Evolutionary conservation across 768 basidiomycete genomes (phyloP).

Genomic region (Tulasnella calospora): DNA sequence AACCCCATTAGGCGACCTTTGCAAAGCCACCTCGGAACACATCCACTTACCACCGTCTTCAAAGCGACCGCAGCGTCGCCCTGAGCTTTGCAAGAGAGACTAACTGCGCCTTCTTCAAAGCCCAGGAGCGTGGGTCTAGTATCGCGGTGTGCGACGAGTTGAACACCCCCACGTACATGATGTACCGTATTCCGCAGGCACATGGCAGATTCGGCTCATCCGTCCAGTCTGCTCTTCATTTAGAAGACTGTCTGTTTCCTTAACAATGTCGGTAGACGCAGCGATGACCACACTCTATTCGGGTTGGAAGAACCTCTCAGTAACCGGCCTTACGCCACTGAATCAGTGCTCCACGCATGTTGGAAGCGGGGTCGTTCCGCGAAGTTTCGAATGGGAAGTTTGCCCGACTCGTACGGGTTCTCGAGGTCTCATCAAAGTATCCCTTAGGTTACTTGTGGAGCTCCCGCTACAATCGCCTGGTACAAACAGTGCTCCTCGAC

Average conservation of each 20-base stretch:
- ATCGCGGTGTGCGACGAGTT: no score
- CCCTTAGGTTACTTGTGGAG: not conserved
- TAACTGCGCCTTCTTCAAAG: not conserved
- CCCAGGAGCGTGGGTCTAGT: no score
- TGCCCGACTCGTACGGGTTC: not conserved
- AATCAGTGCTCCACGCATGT: not conserved
- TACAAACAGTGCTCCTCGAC: not conserved
- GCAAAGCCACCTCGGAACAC: conserved; percentile 60
- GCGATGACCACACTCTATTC: not conserved
- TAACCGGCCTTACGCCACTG: not conserved
- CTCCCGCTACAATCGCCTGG: not conserved
- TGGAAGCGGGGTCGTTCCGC: not conserved
- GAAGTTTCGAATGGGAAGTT: not conserved
- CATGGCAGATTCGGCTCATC: not conserved
- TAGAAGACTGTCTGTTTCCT: not conserved
- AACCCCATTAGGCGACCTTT: conserved; percentile 55
- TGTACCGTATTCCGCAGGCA: not conserved
- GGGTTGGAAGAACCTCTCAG: not conserved
- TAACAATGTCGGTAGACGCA: not conserved
- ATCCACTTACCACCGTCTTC: conserved; percentile 55
- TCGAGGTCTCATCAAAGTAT: not conserved
- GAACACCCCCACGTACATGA: not conserved
- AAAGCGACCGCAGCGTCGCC: no score
- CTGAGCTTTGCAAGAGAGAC: not conserved
- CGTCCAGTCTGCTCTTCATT: not conserved